Evolutionary conservation across 1,284 basidiomycete species (phyloP).

Genomic region (Termitomyces sp.): DNA sequence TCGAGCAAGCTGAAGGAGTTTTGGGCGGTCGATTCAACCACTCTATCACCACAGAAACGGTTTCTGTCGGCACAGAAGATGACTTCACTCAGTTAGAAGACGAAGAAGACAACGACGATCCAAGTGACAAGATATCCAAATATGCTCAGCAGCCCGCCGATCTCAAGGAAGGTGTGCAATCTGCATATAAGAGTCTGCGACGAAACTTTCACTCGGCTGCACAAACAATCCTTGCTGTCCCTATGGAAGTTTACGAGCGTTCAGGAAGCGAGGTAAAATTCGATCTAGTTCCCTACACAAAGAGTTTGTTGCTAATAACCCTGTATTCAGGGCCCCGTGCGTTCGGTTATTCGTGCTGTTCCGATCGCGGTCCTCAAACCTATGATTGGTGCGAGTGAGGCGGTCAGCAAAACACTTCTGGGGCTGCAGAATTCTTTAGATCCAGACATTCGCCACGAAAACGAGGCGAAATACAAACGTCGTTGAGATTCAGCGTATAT

Average conservation of each 20-base stretch:
- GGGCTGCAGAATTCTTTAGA: conserved; percentile 89
- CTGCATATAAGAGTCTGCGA: conserved; percentile 82
- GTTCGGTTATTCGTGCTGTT: conserved; percentile 90
- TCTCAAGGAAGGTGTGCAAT: conserved; percentile 83
- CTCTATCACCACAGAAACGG: conserved; percentile 60
- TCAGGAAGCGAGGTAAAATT: conserved; percentile 78
- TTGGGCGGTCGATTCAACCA: conserved; percentile 75
- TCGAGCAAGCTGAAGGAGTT: conserved; percentile 93
- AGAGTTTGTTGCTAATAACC: not conserved
- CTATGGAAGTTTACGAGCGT: conserved; percentile 97
- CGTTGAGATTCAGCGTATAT: conserved; percentile 33
- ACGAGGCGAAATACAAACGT: conserved; percentile 86
- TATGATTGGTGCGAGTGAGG: conserved; percentile 95
- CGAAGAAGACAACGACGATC: conserved; percentile 40
- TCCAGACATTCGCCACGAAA: conserved; percentile 72
- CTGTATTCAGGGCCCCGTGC: conserved; percentile 70
- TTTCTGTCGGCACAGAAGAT: conserved; percentile 37
- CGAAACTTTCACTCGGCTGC: conserved; percentile 89
- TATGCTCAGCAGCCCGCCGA: conserved; percentile 89
- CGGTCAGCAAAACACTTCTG: conserved; percentile 90
- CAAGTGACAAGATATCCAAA: conserved; percentile 64
- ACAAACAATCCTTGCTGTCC: conserved; percentile 96
- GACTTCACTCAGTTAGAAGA: conserved; percentile 22
- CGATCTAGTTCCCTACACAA: not conserved
- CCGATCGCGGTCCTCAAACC: conserved; percentile 95